Base-by-base conservation (phyloP, 2,329 filamentous ascomycete species). In the Scedosporium dehoogii region DNA sequence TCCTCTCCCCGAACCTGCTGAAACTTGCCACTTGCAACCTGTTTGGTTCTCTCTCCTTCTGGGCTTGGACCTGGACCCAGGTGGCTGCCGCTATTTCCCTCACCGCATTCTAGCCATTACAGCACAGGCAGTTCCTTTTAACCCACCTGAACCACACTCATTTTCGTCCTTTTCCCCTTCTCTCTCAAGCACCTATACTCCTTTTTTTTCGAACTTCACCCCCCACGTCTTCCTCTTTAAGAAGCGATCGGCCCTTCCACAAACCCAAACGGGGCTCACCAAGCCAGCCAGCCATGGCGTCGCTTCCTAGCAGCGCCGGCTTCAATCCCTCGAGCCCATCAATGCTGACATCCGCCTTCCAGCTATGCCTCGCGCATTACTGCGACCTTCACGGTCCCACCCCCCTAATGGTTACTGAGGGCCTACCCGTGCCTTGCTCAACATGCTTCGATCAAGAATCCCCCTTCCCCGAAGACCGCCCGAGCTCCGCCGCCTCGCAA, bases 311-410 rank as follows among this genome's bases (percentile, higher is more conserved):
- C 51, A 23, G 6, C 18, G 51, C 18, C 23, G 51, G 23, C 21
- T 38, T 38, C 33, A 38, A 38, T 10, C 33, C 33, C 33, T 38
- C 33, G 10, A 21, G 18, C 33, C 10, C 18, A 6, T 23, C 29
- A 27, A 16, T 44, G 41, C 42, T 58, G 23, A 51, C 38, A 14
- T 16, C 60, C 5, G 27, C 38, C 38, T 25, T 38, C 55, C 53
- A 88, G 85, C 76, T 88, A 70, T 87, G 85, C 72, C 79, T 89
- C 68, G 86, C 86, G 69, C 85, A 88, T 72, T 88, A 88, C 71
- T 89, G 86, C 78, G 86, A 89, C 72, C 79, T 84, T 65, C 86
- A 89, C 74, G 86, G 86, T 65, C 86, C 86, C 58, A 88, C 85
- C 57, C 85, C 85, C 59, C 73, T 89, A 63, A 87, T 89, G 82